phyloP scores from a whole-genome alignment of 305 asterid genomes.

The Caryopteris hybrid region DNA sequence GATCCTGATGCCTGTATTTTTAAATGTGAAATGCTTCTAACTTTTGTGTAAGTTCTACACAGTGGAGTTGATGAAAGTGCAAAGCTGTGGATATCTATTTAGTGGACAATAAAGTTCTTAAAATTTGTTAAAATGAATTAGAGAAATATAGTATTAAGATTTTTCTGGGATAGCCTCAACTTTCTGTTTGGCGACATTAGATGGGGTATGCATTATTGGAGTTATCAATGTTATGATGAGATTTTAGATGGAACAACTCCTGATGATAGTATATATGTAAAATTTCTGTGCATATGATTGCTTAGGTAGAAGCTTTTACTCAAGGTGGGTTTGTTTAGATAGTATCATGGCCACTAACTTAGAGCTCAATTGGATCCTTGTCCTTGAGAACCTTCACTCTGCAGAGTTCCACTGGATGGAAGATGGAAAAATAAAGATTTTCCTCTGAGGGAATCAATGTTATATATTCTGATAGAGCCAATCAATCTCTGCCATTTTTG shows the following conservation, averaged over 20 bases:
- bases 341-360: neutral
- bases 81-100: slow-evolving; percentile 10
- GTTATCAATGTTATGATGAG: neutral
- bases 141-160: neutral
- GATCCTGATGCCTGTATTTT: neutral
- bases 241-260: neutral
- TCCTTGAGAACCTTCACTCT: neutral
- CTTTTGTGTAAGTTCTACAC: neutral
- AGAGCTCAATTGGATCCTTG: neutral
- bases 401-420: neutral
- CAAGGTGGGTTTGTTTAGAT: neutral
- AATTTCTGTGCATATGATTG: neutral
- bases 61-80: neutral
- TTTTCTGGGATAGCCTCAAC: neutral
- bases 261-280: neutral
- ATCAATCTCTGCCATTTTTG: too few relatives aligned
- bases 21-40: slow-evolving; percentile 1
- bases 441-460: neutral
- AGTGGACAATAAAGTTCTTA: slow-evolving; percentile 5
- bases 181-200: neutral
- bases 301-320: neutral
- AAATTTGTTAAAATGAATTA: neutral
- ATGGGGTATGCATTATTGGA: neutral
- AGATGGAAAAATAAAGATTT: neutral
- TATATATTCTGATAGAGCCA: too few relatives aligned